Percentiles rank a stretch among this genome's conserved stretches.
Conservation (phyloP, 139 green algal genomes). For the Tetratostichococcus sp. region DNA sequence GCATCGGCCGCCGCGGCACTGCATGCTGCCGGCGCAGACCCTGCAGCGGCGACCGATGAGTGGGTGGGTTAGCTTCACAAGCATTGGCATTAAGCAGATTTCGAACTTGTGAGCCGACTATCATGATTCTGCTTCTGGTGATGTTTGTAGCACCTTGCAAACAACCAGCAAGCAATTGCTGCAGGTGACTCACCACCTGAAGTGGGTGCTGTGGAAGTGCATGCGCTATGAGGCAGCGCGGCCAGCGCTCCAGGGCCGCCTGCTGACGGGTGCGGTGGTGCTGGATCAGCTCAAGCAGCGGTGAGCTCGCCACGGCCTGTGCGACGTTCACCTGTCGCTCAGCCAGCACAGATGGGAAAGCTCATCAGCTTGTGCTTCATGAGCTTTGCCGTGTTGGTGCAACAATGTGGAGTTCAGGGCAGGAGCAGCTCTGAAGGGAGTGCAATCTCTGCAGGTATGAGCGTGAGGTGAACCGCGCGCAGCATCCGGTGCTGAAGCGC, state of each 20-base stretch:
- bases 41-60: constrained; percentile 17
- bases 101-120: no score
- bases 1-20: constrained; percentile 21
- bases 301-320: constrained; percentile 1
- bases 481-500: constrained; percentile 44
- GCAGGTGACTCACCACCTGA: constrained; percentile 45
- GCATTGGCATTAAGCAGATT: no score
- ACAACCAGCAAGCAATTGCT: no score
- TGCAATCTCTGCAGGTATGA: constrained; percentile 46
- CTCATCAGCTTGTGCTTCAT: no score
- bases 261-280: constrained; percentile 29
- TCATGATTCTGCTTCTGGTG: no score
- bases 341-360: no score
- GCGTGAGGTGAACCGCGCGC: constrained; percentile 36
- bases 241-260: constrained; percentile 11
- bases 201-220: constrained; percentile 75
- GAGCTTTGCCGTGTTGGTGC: no score
- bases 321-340: no score
- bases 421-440: no score
- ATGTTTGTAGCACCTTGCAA: no score
- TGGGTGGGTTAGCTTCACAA: constrained; percentile 48
- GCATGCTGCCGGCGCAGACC: constrained; percentile 37
- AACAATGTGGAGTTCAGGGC: no score
- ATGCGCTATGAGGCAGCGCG: constrained; percentile 36
- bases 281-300: constrained; percentile 40